These are phyloP conservation scores for Dioszegia hungarica DNA, from an alignment of 768 basidiomycete genomes.

Conservation along the genomic window DNA sequence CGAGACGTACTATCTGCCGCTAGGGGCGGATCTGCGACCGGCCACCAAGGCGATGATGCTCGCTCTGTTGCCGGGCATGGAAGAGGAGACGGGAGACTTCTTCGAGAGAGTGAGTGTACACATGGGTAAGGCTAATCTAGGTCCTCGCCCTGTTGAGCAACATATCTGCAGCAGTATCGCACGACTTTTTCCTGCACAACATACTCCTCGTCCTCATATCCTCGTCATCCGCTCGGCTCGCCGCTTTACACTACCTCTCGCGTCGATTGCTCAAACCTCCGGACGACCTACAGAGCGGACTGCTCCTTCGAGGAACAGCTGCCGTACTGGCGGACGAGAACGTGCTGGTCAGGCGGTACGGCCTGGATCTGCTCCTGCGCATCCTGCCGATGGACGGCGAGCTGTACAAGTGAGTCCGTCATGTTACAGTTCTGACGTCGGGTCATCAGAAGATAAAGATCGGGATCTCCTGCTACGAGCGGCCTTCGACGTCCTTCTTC, in stretches of 20 bases:
- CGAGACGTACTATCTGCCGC: constrained; percentile 82
- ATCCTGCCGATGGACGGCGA: constrained; percentile 20
- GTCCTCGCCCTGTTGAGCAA: constrained; percentile 74
- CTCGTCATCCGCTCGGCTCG: constrained; percentile 74
- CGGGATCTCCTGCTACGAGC: constrained; percentile 77
- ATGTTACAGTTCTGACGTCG: background rate
- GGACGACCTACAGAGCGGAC: constrained; percentile 59
- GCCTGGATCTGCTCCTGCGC: constrained; percentile 67
- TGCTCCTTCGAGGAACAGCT: constrained; percentile 90
- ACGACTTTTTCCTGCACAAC: constrained; percentile 89
- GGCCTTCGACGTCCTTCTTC: constrained; percentile 79
- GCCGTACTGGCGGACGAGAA: constrained; percentile 91
- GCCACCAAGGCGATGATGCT: constrained; percentile 92
- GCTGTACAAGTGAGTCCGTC: constrained; percentile 18
- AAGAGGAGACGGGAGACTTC: constrained; percentile 96
- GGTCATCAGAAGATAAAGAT: constrained; percentile 61
- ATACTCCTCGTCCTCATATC: constrained; percentile 92
- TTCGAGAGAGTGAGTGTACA: constrained; percentile 58
- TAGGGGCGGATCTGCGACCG: constrained; percentile 74
- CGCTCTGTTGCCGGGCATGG: constrained; percentile 85
- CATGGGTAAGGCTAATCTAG: constrained; percentile 49
- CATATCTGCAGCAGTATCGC: constrained; percentile 75
- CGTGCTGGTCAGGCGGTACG: constrained; percentile 77
- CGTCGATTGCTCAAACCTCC: constrained; percentile 61
- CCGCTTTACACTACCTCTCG: constrained; percentile 79